These are phyloP conservation scores for Phytophthora europaea DNA, from an alignment of 352 stramenopile species.

Conservation along the genomic window DNA sequence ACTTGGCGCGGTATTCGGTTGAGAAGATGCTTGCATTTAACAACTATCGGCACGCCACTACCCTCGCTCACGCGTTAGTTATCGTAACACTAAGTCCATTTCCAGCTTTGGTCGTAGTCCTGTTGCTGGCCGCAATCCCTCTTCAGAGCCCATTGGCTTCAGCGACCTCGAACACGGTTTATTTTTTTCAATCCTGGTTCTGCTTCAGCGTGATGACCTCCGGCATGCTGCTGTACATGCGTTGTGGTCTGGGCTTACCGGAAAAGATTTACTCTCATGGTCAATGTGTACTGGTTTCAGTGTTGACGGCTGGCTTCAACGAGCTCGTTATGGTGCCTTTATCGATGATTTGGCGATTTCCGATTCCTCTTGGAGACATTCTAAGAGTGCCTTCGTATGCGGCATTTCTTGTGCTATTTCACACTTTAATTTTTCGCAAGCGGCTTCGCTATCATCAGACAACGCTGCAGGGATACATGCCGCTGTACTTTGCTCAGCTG, in stretches of 20 bases:
- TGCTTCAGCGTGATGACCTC: constrained; percentile 6
- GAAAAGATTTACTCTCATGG: constrained; percentile 16
- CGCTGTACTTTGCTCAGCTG: constrained; percentile 21
- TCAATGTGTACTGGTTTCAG: constrained; percentile 10
- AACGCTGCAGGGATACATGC: constrained; percentile 12
- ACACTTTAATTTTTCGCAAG: constrained; percentile 13
- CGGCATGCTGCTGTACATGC: constrained; percentile 12
- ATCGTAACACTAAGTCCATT: constrained; percentile 21
- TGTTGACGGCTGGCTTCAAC: constrained; percentile 5
- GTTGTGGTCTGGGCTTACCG: constrained; percentile 18
- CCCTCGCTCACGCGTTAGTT: neutral
- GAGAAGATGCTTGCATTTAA: constrained; percentile 41
- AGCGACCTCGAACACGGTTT: neutral
- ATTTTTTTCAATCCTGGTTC: constrained; percentile 23
- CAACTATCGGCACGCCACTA: constrained; percentile 20
- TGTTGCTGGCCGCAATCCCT: constrained; percentile 16
- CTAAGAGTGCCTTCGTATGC: constrained; percentile 15
- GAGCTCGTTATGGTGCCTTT: constrained; percentile 22
- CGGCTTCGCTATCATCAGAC: constrained; percentile 4
- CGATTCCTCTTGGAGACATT: constrained; percentile 31
- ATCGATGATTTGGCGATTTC: constrained; percentile 24
- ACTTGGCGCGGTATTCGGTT: constrained; percentile 39
- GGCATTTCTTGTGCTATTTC: constrained; percentile 13
- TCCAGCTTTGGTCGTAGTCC: neutral
- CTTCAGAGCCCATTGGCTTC: constrained; percentile 4